phyloP scores from a whole-genome alignment of 768 basidiomycete genomes.

The Termitomyces sp. region DNA sequence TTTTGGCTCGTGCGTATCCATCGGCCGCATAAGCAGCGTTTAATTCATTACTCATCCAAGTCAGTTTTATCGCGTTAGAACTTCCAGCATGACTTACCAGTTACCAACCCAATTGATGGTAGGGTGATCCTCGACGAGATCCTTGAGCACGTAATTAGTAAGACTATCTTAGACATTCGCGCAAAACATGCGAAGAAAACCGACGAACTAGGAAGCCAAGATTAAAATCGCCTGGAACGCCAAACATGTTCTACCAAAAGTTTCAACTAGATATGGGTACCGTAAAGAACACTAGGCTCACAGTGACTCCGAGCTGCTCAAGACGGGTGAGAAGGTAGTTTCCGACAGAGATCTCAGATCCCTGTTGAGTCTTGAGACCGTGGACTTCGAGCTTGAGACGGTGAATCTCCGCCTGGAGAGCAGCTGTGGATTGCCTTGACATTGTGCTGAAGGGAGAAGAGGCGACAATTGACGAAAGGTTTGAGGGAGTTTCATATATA shows the following conservation, averaged over 20 bases:
- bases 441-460: conserved; percentile 5
- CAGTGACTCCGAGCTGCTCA: conserved; percentile 53
- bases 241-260: conserved; percentile 61
- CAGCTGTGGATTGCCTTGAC: conserved; percentile 16
- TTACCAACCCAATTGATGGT: conserved; percentile 84
- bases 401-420: conserved; percentile 40
- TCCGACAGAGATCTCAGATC: conserved; percentile 40
- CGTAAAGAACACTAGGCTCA: conserved; percentile 14
- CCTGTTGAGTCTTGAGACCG: conserved; percentile 26
- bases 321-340: conserved; percentile 53
- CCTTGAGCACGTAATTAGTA: conserved; percentile 33
- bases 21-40: conserved; percentile 91
- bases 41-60: conserved; percentile 61
- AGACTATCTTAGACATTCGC: background rate
- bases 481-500: background rate
- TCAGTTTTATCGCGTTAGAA: background rate
- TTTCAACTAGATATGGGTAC: background rate
- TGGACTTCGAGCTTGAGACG: conserved; percentile 44
- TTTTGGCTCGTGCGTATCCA: conserved; percentile 87
- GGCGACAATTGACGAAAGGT: background rate
- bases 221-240: conserved; percentile 86
- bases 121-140: conserved; percentile 76
- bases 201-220: conserved; percentile 51
- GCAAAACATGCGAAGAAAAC: background rate
- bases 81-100: conserved; percentile 35